These are phyloP conservation scores for Melanogaster broomeanus DNA, from an alignment of 768 basidiomycete genomes.

Conservation along the genomic window DNA sequence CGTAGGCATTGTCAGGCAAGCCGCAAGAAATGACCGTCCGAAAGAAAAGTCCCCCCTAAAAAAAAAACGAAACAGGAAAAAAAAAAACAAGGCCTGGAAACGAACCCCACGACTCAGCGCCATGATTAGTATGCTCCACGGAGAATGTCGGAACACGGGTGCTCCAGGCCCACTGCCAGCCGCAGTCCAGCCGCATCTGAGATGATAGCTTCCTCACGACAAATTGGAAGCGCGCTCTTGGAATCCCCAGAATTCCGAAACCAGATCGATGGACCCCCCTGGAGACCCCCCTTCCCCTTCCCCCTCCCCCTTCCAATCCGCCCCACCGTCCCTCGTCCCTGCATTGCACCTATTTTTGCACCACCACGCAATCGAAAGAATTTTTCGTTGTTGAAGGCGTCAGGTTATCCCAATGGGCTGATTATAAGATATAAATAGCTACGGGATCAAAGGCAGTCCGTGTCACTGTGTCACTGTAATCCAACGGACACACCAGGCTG, in stretches of 20 bases:
- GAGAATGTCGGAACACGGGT: slow-evolving; percentile 19
- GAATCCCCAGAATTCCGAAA: background rate
- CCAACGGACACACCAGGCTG: slow-evolving; percentile 10
- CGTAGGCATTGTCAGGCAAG: too few relatives aligned
- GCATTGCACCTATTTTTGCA: background rate
- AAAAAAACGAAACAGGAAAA: background rate
- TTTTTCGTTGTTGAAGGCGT: slow-evolving; percentile 1
- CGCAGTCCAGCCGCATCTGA: background rate
- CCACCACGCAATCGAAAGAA: background rate
- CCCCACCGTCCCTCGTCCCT: slow-evolving; percentile 9
- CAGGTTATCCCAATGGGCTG: slow-evolving; percentile 8
- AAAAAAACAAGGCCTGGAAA: background rate
- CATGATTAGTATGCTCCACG: slow-evolving; percentile 12
- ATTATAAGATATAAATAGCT: slow-evolving; percentile 8
- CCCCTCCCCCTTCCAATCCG: too few relatives aligned
- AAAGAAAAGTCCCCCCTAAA: too few relatives aligned
- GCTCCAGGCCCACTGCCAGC: too few relatives aligned
- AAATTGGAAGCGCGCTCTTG: slow-evolving; percentile 6
- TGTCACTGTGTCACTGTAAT: slow-evolving; percentile 1
- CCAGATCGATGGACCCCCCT: background rate
- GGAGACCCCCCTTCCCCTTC: too few relatives aligned
- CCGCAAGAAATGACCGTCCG: too few relatives aligned
- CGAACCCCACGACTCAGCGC: background rate
- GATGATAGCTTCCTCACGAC: slow-evolving; percentile 1
- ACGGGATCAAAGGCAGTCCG: slow-evolving; percentile 14